These are phyloP conservation scores for Leccinum olivaceoglutinosum DNA, from an alignment of 1,284 basidiomycete species.

Conservation along the genomic window DNA sequence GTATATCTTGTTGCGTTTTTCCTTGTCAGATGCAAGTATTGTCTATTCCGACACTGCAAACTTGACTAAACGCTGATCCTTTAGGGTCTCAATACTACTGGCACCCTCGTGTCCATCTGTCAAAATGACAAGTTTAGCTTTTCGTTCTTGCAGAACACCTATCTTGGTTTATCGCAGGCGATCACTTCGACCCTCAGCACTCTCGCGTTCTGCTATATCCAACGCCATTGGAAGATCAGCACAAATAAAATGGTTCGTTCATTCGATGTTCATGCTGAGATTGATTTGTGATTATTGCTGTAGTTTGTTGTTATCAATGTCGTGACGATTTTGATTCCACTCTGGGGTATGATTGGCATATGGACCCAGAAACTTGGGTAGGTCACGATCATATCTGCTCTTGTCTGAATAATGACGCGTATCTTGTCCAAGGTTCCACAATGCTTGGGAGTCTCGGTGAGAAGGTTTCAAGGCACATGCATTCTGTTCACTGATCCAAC, in stretches of 20 bases:
- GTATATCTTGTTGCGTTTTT: conserved; percentile 72
- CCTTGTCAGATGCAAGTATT: conserved; percentile 57
- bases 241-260: conserved; percentile 68
- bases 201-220: conserved; percentile 76
- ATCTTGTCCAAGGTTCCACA: conserved; percentile 55
- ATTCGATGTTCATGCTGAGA: background rate
- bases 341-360: conserved; percentile 86
- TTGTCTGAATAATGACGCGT: background rate
- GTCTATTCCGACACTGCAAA: background rate
- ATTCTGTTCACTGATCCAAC: conserved; percentile 2
- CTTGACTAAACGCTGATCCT: background rate
- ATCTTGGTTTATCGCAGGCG: conserved; percentile 70
- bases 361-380: conserved; percentile 74
- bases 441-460: conserved; percentile 80
- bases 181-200: conserved; percentile 68
- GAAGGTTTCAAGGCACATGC: conserved; percentile 4
- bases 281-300: background rate
- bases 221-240: conserved; percentile 67
- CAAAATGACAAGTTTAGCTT: conserved; percentile 76
- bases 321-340: conserved; percentile 62
- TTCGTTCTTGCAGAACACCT: conserved; percentile 72
- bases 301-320: conserved; percentile 76
- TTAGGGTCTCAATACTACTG: conserved; percentile 74
- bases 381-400: conserved; percentile 11
- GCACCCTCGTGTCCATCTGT: conserved; percentile 68